phyloP scores from a whole-genome alignment of 306 rosid genomes.

The Mimosa bimucronata region DNA sequence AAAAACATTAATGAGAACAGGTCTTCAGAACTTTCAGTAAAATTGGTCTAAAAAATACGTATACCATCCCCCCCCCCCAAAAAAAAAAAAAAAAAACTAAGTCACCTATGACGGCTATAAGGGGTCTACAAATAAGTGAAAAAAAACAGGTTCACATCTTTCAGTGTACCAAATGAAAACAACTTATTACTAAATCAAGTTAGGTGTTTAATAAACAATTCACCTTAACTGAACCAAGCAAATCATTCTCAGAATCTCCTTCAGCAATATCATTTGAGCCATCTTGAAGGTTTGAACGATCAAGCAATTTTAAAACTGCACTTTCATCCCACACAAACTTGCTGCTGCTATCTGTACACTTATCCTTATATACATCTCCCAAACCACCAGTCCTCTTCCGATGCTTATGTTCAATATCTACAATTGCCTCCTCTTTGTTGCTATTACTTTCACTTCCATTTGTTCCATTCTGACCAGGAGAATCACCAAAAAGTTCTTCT shows the following conservation, averaged over 20 bases:
- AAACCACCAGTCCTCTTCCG: constrained; percentile 92
- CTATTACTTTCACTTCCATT: constrained; percentile 64
- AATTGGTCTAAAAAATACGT: not conserved
- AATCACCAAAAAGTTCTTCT: constrained; percentile 87
- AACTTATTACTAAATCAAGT: constrained; percentile 21
- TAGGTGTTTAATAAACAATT: constrained; percentile 39
- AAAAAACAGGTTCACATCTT: not conserved
- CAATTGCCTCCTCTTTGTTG: constrained; percentile 74
- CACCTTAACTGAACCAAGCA: constrained; percentile 98
- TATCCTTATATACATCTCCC: constrained; percentile 93
- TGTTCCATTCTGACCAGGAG: constrained; percentile 63
- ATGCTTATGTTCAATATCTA: constrained; percentile 79
- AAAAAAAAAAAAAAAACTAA: not conserved
- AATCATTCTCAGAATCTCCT: constrained; percentile 89
- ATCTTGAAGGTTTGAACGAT: constrained; percentile 88
- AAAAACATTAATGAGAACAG: not conserved
- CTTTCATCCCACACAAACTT: constrained; percentile 93
- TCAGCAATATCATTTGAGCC: constrained; percentile 77
- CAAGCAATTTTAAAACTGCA: constrained; percentile 93
- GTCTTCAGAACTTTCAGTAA: constrained; percentile 23
- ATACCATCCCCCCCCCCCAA: not conserved
- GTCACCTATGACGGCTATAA: not conserved
- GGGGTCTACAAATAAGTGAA: not conserved
- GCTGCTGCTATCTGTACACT: constrained; percentile 84
- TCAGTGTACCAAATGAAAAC: constrained; percentile 14